These are phyloP conservation scores for Stenogyne calaminthoides DNA, from an alignment of 305 asterid species.

Conservation along the genomic window DNA sequence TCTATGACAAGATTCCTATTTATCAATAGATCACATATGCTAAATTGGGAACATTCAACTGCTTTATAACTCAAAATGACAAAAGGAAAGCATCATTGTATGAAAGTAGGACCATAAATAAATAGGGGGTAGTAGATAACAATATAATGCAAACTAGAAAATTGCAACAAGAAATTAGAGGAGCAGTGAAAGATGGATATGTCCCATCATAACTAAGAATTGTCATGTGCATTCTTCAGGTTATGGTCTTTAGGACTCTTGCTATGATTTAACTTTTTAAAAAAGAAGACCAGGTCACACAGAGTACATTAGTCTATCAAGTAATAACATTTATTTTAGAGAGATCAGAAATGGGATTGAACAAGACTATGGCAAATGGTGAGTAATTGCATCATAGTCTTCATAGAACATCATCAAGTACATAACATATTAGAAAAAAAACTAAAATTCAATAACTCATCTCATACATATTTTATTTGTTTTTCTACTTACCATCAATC, in stretches of 20 bases:
- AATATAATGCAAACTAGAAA: background rate
- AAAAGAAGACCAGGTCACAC: background rate
- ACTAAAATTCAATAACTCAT: background rate
- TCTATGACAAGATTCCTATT: background rate
- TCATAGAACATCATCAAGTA: background rate
- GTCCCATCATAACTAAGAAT: slow-evolving; percentile 4
- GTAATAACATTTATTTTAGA: background rate
- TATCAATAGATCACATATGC: background rate
- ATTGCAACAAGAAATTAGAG: background rate
- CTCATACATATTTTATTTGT: background rate
- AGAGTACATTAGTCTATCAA: background rate
- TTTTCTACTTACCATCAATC: slow-evolving; percentile 7
- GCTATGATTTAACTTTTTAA: background rate
- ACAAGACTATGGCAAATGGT: background rate
- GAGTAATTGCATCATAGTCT: background rate
- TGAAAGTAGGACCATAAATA: slow-evolving; percentile 2
- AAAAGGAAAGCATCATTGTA: slow-evolving; percentile 10
- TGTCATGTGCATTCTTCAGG: background rate
- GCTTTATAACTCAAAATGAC: background rate
- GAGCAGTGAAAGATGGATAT: slow-evolving; percentile 1
- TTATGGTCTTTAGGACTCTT: background rate
- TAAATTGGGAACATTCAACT: background rate
- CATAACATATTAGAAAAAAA: background rate
- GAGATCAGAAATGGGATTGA: slow-evolving; percentile 13
- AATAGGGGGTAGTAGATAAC: background rate